These are phyloP conservation scores for Alloascoidea africana DNA, from an alignment of 805 yeast species.

Conservation along the genomic window DNA sequence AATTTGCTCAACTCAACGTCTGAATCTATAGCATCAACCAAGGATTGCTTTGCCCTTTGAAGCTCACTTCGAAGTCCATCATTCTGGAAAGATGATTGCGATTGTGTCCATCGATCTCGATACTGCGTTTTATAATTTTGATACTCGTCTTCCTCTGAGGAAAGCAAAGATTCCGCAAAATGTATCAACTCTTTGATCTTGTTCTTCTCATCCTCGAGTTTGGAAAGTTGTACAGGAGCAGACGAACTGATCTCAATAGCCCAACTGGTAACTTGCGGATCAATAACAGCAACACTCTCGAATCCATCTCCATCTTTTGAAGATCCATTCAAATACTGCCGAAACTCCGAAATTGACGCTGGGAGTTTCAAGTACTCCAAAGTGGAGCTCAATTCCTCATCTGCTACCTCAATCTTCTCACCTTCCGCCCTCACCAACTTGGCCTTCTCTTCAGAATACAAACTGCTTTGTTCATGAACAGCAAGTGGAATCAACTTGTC, in stretches of 20 bases:
- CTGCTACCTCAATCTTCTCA: conserved; percentile 62
- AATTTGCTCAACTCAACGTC: conserved; percentile 44
- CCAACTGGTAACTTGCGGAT: conserved; percentile 24
- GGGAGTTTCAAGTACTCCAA: conserved; percentile 75
- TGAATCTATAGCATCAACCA: conserved; percentile 22
- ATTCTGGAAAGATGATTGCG: conserved; percentile 17
- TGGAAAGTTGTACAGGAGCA: conserved; percentile 13
- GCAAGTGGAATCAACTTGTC: conserved; percentile 71
- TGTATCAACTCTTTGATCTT: conserved; percentile 22
- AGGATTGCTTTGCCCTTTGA: conserved; percentile 16
- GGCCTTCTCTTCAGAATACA: conserved; percentile 84
- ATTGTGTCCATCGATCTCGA: conserved; percentile 24
- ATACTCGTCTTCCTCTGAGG: conserved; percentile 22
- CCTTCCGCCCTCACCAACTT: conserved; percentile 55
- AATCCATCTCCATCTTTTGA: conserved; percentile 5
- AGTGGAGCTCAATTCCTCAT: conserved; percentile 65
- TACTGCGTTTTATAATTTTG: conserved; percentile 18
- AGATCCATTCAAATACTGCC: background rate
- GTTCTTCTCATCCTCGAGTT: conserved; percentile 19
- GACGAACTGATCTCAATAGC: conserved; percentile 18
- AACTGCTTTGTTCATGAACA: conserved; percentile 75
- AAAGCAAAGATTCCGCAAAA: conserved; percentile 19
- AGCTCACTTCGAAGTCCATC: conserved; percentile 14
- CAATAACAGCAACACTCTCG: conserved; percentile 20
- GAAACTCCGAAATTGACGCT: conserved; percentile 19